Evolutionary conservation across 768 basidiomycete genomes (phyloP).

Genomic region (Clathrus columnatus): DNA sequence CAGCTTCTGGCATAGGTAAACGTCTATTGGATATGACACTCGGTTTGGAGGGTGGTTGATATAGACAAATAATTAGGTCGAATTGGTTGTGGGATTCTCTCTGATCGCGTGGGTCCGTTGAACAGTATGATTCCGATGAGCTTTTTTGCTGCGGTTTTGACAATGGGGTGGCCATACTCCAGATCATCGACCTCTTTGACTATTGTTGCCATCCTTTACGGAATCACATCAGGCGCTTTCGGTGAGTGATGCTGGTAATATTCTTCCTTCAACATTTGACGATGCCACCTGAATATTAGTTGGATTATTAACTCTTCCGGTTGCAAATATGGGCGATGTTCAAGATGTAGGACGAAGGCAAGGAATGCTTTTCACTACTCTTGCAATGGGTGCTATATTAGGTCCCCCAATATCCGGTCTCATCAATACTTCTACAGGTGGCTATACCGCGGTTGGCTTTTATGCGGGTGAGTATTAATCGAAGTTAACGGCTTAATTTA

Average conservation of each 20-base stretch:
- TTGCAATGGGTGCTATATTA: slow-evolving; percentile 52
- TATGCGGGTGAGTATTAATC: slow-evolving; percentile 47
- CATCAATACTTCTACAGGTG: slow-evolving; percentile 43
- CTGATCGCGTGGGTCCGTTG: slow-evolving; percentile 38
- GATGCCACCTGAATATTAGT: slow-evolving; percentile 23
- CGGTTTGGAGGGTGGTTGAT: background rate
- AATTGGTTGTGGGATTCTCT: slow-evolving; percentile 19
- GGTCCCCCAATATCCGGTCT: slow-evolving; percentile 72
- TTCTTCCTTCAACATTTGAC: background rate
- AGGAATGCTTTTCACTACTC: slow-evolving; percentile 55
- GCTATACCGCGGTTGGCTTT: slow-evolving; percentile 45
- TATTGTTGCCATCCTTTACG: slow-evolving; percentile 8
- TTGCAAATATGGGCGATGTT: slow-evolving; percentile 50
- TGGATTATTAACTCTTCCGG: slow-evolving; percentile 45
- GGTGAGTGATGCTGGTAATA: slow-evolving; percentile 6
- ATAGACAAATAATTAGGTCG: slow-evolving; percentile 16
- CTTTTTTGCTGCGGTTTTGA: slow-evolving; percentile 43
- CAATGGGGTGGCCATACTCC: slow-evolving; percentile 66
- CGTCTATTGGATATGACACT: background rate
- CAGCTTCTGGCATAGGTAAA: slow-evolving; percentile 50
- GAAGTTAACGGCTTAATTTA: too few relatives aligned
- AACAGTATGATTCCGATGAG: slow-evolving; percentile 65
- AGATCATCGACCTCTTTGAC: slow-evolving; percentile 25
- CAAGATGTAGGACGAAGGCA: slow-evolving; percentile 55
- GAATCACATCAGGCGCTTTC: slow-evolving; percentile 51